Conservation (phyloP, 116 monocot species). For the Iris pallida region DNA sequence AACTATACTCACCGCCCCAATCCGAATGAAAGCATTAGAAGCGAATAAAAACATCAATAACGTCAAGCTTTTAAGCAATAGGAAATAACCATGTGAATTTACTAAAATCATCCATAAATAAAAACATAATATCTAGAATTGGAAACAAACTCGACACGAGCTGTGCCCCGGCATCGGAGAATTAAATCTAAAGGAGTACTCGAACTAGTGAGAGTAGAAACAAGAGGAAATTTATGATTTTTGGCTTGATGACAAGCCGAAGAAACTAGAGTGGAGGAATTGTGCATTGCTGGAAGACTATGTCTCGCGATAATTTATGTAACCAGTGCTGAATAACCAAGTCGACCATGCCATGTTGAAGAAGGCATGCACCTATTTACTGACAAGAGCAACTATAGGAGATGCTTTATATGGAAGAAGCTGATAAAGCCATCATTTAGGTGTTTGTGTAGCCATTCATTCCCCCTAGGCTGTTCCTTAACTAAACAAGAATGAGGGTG, state of each 20-base stretch:
- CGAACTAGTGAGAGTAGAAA: too few species aligned
- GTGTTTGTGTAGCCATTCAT: too few species aligned
- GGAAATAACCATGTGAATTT: slow-evolving; percentile 5
- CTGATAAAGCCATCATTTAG: neutral
- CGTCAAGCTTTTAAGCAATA: neutral
- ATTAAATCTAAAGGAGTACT: too few species aligned
- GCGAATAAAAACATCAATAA: slow-evolving; percentile 1
- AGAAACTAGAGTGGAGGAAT: too few species aligned
- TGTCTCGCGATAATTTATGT: too few species aligned
- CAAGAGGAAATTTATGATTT: too few species aligned
- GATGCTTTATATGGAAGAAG: neutral
- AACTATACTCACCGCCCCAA: too few species aligned
- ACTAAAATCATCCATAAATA: neutral
- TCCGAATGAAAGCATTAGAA: neutral
- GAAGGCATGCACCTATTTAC: neutral
- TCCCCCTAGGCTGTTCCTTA: slow-evolving; percentile 1
- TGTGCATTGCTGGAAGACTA: too few species aligned
- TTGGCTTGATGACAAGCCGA: too few species aligned
- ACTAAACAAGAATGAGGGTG: neutral
- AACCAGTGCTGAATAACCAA: neutral
- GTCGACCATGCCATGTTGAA: neutral
- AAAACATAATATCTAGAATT: neutral
- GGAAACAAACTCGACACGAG: too few species aligned
- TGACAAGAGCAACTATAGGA: neutral
- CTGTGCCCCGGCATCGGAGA: too few species aligned